These are phyloP conservation scores for Aspergillus oerlinghausenensis DNA, from an alignment of 2,329 filamentous ascomycete species.

Conservation along the genomic window DNA sequence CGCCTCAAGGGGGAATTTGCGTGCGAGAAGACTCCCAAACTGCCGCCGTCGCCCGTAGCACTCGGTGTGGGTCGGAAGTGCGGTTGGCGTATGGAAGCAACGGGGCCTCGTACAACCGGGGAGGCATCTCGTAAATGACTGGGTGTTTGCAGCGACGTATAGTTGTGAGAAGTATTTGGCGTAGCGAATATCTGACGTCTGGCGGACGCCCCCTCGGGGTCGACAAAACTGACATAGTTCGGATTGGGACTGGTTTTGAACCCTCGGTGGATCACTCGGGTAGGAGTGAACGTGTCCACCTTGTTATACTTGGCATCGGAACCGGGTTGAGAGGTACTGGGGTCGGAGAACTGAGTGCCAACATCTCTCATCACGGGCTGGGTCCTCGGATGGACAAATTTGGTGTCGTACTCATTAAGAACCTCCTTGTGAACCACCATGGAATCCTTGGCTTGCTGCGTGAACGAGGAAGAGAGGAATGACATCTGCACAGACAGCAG, in stretches of 20 bases:
- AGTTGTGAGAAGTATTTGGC: constrained; percentile 39
- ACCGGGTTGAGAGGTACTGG: constrained; percentile 31
- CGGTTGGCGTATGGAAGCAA: constrained; percentile 50
- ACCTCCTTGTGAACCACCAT: constrained; percentile 86
- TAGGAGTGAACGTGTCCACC: constrained; percentile 60
- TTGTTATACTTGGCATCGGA: constrained; percentile 46
- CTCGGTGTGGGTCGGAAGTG: constrained; percentile 46
- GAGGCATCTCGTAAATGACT: constrained; percentile 46
- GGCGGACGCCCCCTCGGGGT: constrained; percentile 55
- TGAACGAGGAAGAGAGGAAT: constrained; percentile 67
- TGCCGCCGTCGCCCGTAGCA: constrained; percentile 62
- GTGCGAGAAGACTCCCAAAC: constrained; percentile 73
- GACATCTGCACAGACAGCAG: constrained; percentile 74
- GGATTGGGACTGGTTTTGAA: constrained; percentile 82
- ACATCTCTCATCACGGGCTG: constrained; percentile 75
- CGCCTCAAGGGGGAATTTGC: constrained; percentile 81
- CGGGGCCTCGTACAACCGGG: constrained; percentile 38
- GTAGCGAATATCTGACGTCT: constrained; percentile 38
- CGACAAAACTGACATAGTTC: constrained; percentile 68
- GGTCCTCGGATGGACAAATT: constrained; percentile 88
- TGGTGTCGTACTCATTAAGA: constrained; percentile 90
- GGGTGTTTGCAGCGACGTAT: constrained; percentile 35
- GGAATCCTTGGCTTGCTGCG: constrained; percentile 80
- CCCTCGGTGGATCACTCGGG: constrained; percentile 63
- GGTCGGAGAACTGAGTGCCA: constrained; percentile 66